Conservation (phyloP, 2,329 filamentous ascomycete genomes). For the Aspergillus novoparasiticus region DNA sequence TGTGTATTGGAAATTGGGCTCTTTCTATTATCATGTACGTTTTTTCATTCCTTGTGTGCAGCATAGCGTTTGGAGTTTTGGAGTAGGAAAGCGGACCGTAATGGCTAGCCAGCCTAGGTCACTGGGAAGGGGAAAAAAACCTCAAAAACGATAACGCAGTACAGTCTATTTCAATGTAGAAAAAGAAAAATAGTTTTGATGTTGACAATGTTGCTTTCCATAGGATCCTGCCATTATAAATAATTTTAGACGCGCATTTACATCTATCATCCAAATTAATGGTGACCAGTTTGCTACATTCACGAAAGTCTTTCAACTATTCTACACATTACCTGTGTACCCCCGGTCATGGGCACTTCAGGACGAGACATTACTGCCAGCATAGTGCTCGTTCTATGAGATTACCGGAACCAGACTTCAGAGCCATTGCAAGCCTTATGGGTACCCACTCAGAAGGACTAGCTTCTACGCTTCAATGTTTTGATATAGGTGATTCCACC, state of each 20-base stretch:
- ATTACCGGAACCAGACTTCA: neutral
- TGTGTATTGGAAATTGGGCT: conserved; percentile 23
- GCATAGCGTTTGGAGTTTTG: conserved; percentile 49
- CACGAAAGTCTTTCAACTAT: neutral
- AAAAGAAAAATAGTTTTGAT: conserved; percentile 19
- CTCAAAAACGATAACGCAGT: conserved; percentile 19
- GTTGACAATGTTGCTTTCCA: conserved; percentile 7
- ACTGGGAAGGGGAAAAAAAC: conserved; percentile 14
- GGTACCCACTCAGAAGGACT: neutral
- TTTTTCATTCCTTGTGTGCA: conserved; percentile 24
- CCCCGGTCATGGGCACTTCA: neutral
- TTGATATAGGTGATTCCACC: neutral
- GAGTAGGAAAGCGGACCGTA: conserved; percentile 23
- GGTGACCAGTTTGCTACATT: neutral
- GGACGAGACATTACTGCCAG: neutral
- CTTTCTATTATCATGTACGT: conserved; percentile 26
- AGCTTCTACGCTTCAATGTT: neutral
- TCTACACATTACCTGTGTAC: neutral
- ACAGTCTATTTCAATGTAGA: conserved; percentile 15
- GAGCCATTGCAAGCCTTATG: neutral
- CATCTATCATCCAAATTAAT: neutral
- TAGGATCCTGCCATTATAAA: neutral
- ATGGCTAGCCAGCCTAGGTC: conserved; percentile 17
- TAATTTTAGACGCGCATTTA: neutral
- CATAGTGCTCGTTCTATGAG: neutral